Evolutionary conservation across 2,329 filamentous ascomycete genomes (phyloP), one percentile per base, ranked within the genome.

Genomic region (Aspergillus pseudoviridinutans): DNA sequence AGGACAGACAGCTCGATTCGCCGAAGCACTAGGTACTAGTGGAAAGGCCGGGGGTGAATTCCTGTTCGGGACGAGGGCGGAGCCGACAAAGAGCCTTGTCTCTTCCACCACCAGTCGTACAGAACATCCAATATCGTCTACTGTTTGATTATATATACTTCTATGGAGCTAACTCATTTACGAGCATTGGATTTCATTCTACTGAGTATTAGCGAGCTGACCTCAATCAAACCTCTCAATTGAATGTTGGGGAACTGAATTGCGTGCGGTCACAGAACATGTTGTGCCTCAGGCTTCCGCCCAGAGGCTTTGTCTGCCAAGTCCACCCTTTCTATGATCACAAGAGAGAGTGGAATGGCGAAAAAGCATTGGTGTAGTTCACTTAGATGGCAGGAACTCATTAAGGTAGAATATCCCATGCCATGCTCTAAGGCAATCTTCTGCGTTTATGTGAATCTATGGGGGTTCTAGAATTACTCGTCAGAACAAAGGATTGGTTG

Each of bases 1-100:
- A 61, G 63, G 62, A 63, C 62, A 63, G 59, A 61, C 56, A 58
- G 56, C 49, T 20, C 53, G 61, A 64, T 55, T 63, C 57, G 57
- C 53, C 53, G 59, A 55, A 59, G 58, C 35, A 49, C 50, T 56
- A n/a, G n/a, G n/a, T n/a, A 51, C 51, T 47, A 57, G 57, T 51
- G 54, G 51, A 57, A 54, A 55, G 49, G 32, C 32, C 32, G 32
- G 32, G 32, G 32, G 32, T 14, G 32, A 35, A 35, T 35, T 35
- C 32, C 60, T 50, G 51, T 56, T 61, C 55, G 51, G 56, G 61
- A 60, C 41, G 10, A 47, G 41, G 22, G 51, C 58, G 57, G 54
- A 60, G 55, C 58, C 58, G 51, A 44, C 22, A 24, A 8, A 10
- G 7, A 22, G n/a, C 10, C 41, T 44, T 9, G 41, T 44, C n/a